phyloP scores from a whole-genome alignment of 2,329 filamentous ascomycete genomes.

The Ophiognomonia clavigignenti-juglandacearum region DNA sequence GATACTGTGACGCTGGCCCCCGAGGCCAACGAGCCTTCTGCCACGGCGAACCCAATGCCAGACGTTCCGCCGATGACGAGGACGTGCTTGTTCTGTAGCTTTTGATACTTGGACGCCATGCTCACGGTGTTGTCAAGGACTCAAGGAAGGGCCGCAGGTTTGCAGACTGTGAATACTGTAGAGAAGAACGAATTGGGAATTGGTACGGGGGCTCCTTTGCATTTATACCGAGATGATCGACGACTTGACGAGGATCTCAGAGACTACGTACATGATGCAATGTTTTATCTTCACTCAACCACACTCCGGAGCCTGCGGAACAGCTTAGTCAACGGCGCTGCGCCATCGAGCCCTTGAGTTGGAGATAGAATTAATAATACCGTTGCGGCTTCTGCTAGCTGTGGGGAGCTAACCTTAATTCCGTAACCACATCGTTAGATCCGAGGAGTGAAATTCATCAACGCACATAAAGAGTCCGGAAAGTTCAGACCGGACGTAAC shows the following conservation, averaged over 20 bases:
- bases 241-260: too few relatives aligned
- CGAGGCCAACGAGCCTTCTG: conserved; percentile 50
- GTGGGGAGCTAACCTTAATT: too few relatives aligned
- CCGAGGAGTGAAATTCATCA: too few relatives aligned
- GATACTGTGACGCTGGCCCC: conserved; percentile 55
- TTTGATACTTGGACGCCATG: conserved; percentile 27
- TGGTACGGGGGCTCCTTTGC: too few relatives aligned
- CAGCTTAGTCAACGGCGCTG: too few relatives aligned
- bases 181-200: not conserved
- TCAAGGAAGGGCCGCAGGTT: not conserved
- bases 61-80: conserved; percentile 60
- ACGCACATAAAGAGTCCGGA: too few relatives aligned
- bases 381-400: too few relatives aligned
- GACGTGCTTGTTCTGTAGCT: conserved; percentile 34
- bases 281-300: not conserved
- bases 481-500: too few relatives aligned
- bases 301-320: not conserved
- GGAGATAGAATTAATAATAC: too few relatives aligned
- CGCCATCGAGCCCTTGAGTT: too few relatives aligned
- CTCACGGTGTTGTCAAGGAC: not conserved
- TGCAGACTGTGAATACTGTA: not conserved
- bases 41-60: conserved; percentile 58
- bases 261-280: not conserved
- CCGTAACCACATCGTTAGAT: too few relatives aligned
- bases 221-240: too few relatives aligned